Base-by-base conservation (phyloP, 306 rosid species). In the Vicia faba region DNA sequence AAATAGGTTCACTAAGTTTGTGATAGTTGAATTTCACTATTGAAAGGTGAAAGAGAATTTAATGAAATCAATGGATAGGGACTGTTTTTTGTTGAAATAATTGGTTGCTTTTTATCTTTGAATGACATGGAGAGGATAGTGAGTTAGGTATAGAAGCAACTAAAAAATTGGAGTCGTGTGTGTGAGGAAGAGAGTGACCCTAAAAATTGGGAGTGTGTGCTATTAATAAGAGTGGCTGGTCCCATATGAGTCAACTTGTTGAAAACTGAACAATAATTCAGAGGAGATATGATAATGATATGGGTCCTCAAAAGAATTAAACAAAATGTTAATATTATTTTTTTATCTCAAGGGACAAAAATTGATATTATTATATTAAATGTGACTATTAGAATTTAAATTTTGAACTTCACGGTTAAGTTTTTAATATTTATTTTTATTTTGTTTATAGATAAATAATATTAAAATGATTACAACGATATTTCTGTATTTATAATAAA, bases 201-300 rank as follows among this genome's bases (percentile, higher is more conserved):
- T 23, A 43, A 45, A 62, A 55, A 31, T n/a, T 48, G 15, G 51
- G 71, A 40, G 48, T 73, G 39, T 72, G 46, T 66, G 26, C 41
- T 64, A 20, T 51, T 20, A 5, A 13, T 53, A 23, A 59, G 70
- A 48, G 66, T 43, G 73, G 73, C 6, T 83, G 82, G 78, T 74
- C 38, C 79, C 79, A 74, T 64, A 11, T 25, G 73, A 61, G 82
- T 79, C 83, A 83, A 79, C 58, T 81, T 76, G 82, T 29, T 29
- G 62, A 68, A 83, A 70, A 82, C 61, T 39, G 80, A 68, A 74
- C 80, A 81, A 81, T 86, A 75, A 83, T 81, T 58, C 82, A 81
- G 74, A 35, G 38, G 8, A 6, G 16, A 38, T 36, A n/a, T 57
- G 25, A 14, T 31, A 65, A 55, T 12, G 11, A 51, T 51, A 80